These are phyloP conservation scores for Vishniacozyma victoriae DNA, from an alignment of 768 basidiomycete species.

Conservation along the genomic window DNA sequence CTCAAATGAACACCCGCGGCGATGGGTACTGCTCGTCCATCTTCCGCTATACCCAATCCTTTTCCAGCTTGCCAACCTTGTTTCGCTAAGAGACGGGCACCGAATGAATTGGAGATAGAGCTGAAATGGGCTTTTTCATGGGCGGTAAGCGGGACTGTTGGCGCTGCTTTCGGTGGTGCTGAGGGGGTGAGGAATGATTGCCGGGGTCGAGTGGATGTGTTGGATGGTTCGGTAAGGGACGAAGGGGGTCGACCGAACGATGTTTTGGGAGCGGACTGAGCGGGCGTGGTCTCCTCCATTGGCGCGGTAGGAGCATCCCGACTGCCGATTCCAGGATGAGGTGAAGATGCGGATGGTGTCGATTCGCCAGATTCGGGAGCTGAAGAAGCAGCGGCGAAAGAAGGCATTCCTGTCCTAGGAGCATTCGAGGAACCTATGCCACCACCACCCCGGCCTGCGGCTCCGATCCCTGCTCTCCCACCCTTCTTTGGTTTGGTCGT, in stretches of 20 bases:
- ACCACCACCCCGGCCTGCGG: too few species aligned
- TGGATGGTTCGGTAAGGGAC: constrained; percentile 5
- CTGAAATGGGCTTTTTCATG: constrained; percentile 74
- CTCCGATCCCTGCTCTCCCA: constrained; percentile 26
- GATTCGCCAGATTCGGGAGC: too few species aligned
- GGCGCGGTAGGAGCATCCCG: constrained; percentile 26
- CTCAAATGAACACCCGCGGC: constrained; percentile 31
- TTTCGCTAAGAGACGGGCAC: constrained; percentile 83
- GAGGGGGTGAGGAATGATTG: constrained; percentile 19
- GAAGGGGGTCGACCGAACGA: constrained; percentile 25
- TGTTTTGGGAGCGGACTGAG: constrained; percentile 7
- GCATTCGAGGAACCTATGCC: too few species aligned
- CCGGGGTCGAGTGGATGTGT: constrained; percentile 11
- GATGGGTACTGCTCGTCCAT: constrained; percentile 44
- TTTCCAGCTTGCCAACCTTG: constrained; percentile 85
- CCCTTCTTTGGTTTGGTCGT: neutral
- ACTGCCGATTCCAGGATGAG: too few species aligned
- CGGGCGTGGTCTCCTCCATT: constrained; percentile 15
- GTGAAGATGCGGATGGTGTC: too few species aligned
- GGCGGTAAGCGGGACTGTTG: constrained; percentile 55
- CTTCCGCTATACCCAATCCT: constrained; percentile 40
- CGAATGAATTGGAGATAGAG: constrained; percentile 69
- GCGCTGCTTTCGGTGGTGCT: constrained; percentile 40
- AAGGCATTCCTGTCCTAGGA: too few species aligned
- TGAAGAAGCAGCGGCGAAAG: too few species aligned